Evolutionary conservation across 305 asterid genomes (phyloP), one percentile per base, ranked within the genome.

Genomic region (Ajuga reptans): DNA sequence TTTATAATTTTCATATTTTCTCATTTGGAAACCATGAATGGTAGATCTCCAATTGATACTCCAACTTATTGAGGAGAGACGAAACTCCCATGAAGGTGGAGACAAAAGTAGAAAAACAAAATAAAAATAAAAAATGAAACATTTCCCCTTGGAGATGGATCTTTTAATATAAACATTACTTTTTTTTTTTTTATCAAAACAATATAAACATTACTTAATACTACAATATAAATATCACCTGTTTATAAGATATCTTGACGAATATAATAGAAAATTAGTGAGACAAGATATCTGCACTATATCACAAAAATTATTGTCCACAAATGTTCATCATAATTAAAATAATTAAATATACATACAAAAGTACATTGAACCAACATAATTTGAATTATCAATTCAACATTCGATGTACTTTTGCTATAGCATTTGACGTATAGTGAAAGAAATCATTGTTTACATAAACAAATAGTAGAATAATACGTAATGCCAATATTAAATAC

Each of bases 331-430:
- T 15, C 67, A 73, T 69, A 66, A 55, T 71, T 66, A 34, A 46
- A 69, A 69, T 33, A 65, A 57, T 66, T 21, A 18, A 66, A 56
- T 46, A 72, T 16, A 36, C 9, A 45, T 41, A 46, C 11, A 65
- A 66, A 42, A 55, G 68, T 80, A 15, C 78, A 72, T 64, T 73
- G 72, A 77, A 77, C 78, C 46, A 77, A 53, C 17, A 47, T 10
- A 12, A 5, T 37, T 12, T 51, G 15, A 66, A 68, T 46, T 67
- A 71, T 73, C 5, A 77, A 51, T 50, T 77, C 77, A 74, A 74
- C 76, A 77, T 77, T 80, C 72, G 41, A 59, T 68, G 81, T 21
- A 69, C 84, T 75, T 76, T 76, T 65, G 67, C 50, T 53, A 39
- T 21, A 59, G 34, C 34, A 54, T 66, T 66, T 80, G 77, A 57